Conservation (phyloP, 2,329 filamentous ascomycete species). For the Colletotrichum sp. region DNA sequence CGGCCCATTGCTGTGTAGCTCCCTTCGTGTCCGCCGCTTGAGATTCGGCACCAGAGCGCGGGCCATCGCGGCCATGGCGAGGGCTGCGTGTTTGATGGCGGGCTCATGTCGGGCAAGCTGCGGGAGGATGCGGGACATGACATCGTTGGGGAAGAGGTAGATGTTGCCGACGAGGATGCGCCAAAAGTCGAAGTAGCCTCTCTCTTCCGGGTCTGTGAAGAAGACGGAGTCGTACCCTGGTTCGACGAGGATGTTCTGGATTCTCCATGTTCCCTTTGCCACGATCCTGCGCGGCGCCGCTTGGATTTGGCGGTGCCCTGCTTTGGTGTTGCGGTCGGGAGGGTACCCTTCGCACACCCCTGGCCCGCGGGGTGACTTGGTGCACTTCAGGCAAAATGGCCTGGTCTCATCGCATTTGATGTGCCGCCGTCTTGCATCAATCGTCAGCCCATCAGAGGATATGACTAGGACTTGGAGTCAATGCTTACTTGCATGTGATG, state of each 20-base stretch:
- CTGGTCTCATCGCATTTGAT: slow-evolving; percentile 48
- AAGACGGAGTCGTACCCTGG: slow-evolving; percentile 37
- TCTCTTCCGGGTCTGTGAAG: slow-evolving; percentile 38
- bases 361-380: slow-evolving; percentile 46
- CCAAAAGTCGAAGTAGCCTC: slow-evolving; percentile 44
- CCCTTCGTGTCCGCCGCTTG: neutral
- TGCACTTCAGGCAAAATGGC: slow-evolving; percentile 44
- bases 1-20: neutral
- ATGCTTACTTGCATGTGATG: slow-evolving; percentile 22
- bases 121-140: slow-evolving; percentile 38
- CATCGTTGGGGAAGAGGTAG: slow-evolving; percentile 37
- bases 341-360: slow-evolving; percentile 30
- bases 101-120: slow-evolving; percentile 43
- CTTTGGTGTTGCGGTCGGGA: neutral
- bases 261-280: neutral
- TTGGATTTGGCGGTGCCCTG: neutral
- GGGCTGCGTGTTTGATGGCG: slow-evolving; percentile 35
- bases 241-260: slow-evolving; percentile 30
- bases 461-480: neutral
- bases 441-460: neutral
- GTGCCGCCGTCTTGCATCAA: slow-evolving; percentile 31
- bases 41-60: slow-evolving; percentile 39
- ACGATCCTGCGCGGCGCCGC: neutral
- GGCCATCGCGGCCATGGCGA: slow-evolving; percentile 12
- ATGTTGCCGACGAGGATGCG: slow-evolving; percentile 33